phyloP scores from a whole-genome alignment of 345 rosid genomes.

The Populus tremula region DNA sequence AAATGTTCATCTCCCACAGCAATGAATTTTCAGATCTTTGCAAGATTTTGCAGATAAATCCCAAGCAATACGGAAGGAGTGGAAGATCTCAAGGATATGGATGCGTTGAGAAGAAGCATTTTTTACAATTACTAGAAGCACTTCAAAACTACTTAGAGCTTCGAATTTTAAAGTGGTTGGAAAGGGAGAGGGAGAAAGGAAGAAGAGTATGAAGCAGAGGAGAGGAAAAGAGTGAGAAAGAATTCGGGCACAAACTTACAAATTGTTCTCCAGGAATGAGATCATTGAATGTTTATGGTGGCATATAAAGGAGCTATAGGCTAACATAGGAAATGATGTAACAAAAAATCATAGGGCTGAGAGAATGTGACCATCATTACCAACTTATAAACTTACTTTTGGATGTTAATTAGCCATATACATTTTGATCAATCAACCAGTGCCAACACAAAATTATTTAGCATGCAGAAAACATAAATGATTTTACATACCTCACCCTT shows the following conservation, averaged over 20 bases:
- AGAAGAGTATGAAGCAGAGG: too few species aligned
- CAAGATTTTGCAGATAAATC: not conserved
- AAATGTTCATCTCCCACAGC: not conserved
- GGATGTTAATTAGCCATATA: not conserved
- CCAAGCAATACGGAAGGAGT: not conserved
- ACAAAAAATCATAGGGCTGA: not conserved
- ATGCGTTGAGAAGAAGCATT: not conserved
- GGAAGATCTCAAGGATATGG: not conserved
- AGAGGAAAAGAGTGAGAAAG: not conserved
- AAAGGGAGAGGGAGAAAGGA: not conserved
- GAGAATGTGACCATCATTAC: not conserved
- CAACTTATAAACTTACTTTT: not conserved
- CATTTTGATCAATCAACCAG: not conserved
- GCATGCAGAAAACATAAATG: not conserved
- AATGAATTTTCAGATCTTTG: not conserved
- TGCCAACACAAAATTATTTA: not conserved
- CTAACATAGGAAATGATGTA: not conserved
- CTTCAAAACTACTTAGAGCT: not conserved
- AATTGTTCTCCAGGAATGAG: not conserved
- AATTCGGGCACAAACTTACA: not conserved
- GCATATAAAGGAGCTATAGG: not conserved
- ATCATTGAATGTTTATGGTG: not conserved
- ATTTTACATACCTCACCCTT: conserved; percentile 82
- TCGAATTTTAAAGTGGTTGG: not conserved
- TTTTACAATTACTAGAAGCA: not conserved